Base-by-base conservation (phyloP, 179 eudicot genomes). In the Silene coronaria region DNA sequence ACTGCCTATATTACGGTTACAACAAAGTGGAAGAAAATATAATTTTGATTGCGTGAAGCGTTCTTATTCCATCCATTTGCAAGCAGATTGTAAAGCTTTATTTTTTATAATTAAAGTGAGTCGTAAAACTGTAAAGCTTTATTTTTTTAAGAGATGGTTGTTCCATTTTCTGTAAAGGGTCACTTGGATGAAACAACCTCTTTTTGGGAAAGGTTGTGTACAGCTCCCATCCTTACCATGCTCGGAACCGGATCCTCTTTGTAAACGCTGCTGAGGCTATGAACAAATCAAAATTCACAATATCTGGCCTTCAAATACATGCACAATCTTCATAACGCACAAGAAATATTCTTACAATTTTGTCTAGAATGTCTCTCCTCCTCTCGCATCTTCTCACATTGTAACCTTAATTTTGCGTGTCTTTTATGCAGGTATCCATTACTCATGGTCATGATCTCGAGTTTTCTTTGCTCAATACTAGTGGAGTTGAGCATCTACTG, bases 381-480 rank as follows among this genome's bases (percentile, higher is more conserved):
- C 51, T 38, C 46, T 38, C 1, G 72, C 17, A 28, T 46, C 24
- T 13, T 24, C 27, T 38, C 53, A 14, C 32, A 10, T 24, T 0
- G 69, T 21, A 62, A 22, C 57, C 70, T 11, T 53, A 53, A 46
- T 32, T 69, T 3, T 57, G 62, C 48, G 38, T 48, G 68, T 71
- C 24, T 38, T 19, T 36, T 67, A 51, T 78, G 84, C 85, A 92
- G 97, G 94, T 92, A 58, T 73, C 80, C 59, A 80, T 92, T 75
- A 86, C 88, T 6, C 87, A 75, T 80, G 92, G 87, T 66, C 81
- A 84, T 38, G 76, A 80, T 68, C 23, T 84, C 21, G 94, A 91
- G 60, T 89, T 92, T 78, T 84, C 88, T n/a, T 80, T 92, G 45
- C 64, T 60, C 62, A 81, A 80, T 79, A 77, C 86, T 46, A 71